Conservation (phyloP, 352 stramenopile genomes). For the Phytophthora quininea region DNA sequence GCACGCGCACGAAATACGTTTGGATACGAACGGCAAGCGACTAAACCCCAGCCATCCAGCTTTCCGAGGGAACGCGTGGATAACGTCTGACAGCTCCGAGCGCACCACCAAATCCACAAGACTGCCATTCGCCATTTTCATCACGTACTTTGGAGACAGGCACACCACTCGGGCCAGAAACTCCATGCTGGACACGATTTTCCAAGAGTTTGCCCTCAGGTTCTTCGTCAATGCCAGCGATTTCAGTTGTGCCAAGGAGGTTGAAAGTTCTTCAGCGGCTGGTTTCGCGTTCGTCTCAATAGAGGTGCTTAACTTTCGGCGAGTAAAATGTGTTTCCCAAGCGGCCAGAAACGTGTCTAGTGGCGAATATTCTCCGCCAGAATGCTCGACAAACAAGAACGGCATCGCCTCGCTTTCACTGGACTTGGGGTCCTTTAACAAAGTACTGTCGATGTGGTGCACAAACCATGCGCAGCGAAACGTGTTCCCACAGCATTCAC, state of each 20-base stretch:
- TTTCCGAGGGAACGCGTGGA: conserved; percentile 37
- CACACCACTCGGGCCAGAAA: conserved; percentile 37
- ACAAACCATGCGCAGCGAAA: conserved; percentile 20
- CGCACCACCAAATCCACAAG: conserved; percentile 27
- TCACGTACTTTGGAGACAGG: conserved; percentile 38
- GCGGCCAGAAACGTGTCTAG: conserved; percentile 17
- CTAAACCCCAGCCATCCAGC: conserved; percentile 34
- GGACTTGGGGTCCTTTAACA: conserved; percentile 27
- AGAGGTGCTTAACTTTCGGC: background rate
- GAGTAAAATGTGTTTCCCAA: background rate
- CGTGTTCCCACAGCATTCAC: conserved; percentile 25
- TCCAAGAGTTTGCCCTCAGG: conserved; percentile 14
- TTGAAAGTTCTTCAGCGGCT: background rate
- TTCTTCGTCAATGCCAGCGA: conserved; percentile 32
- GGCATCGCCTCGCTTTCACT: conserved; percentile 21
- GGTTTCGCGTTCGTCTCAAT: background rate
- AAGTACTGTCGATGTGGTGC: conserved; percentile 27
- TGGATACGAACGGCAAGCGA: background rate
- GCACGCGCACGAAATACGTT: conserved; percentile 23
- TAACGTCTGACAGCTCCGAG: conserved; percentile 16
- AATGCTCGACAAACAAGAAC: conserved; percentile 37
- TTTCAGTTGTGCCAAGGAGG: conserved; percentile 4
- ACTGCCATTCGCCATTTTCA: conserved; percentile 36
- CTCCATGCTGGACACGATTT: conserved; percentile 8
- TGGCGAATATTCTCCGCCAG: conserved; percentile 14